Conservation (phyloP, 2,329 filamentous ascomycete genomes). For the Botrytis sinoallii region DNA sequence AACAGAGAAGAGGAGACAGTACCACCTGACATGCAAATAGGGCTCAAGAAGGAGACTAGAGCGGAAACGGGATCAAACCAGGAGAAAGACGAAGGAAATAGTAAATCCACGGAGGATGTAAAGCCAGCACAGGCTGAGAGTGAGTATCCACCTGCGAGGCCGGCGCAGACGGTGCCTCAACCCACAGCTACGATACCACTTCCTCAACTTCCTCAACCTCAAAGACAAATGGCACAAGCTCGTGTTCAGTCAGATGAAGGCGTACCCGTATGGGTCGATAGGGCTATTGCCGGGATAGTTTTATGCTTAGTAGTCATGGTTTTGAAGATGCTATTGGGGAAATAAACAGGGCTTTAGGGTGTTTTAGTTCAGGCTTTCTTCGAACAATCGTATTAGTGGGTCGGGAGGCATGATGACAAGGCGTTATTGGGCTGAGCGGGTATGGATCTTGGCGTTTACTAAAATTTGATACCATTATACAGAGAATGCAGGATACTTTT, state of each 20-base stretch:
- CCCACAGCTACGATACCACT: slow-evolving; percentile 32
- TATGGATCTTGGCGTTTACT: neutral
- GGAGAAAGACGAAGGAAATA: neutral
- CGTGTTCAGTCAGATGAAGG: slow-evolving; percentile 44
- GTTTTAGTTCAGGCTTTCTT: neutral
- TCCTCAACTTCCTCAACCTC: neutral
- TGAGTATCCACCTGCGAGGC: slow-evolving; percentile 41
- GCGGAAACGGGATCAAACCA: neutral
- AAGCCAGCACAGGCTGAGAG: slow-evolving; percentile 53
- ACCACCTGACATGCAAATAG: slow-evolving; percentile 8
- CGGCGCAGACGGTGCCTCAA: slow-evolving; percentile 38
- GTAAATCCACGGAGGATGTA: slow-evolving; percentile 10
- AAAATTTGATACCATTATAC: slow-evolving; percentile 7
- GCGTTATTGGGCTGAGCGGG: neutral
- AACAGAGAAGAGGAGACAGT: slow-evolving; percentile 15
- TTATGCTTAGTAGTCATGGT: slow-evolving; percentile 70
- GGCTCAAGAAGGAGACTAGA: slow-evolving; percentile 52
- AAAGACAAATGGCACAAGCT: slow-evolving; percentile 23
- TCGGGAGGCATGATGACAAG: neutral
- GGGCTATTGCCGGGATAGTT: slow-evolving; percentile 71
- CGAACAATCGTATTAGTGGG: neutral
- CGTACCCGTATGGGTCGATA: slow-evolving; percentile 74
- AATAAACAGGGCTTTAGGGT: neutral
- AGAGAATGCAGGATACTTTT: neutral
- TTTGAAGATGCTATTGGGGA: slow-evolving; percentile 45